Conservation (phyloP, 257 asterid species). For the Eustoma russellianum region DNA sequence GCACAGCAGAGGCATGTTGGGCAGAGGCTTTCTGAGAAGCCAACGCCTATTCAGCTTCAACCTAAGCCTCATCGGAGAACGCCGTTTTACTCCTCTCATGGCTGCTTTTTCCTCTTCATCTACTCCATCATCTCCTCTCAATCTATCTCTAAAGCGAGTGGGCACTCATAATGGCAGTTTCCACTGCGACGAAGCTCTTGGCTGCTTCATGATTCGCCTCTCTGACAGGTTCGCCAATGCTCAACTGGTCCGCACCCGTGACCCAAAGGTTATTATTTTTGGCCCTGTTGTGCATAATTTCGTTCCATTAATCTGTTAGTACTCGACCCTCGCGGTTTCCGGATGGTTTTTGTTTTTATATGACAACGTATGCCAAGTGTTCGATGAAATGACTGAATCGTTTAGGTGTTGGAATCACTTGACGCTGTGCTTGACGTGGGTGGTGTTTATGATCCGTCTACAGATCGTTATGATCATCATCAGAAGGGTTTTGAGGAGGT, state of each 20-base stretch:
- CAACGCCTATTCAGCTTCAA: constrained; percentile 27
- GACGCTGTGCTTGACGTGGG: constrained; percentile 97
- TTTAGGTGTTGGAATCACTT: constrained; percentile 63
- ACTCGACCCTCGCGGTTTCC: neutral
- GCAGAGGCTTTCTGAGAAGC: constrained; percentile 20
- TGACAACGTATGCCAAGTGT: constrained; percentile 27
- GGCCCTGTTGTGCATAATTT: no score
- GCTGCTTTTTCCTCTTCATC: constrained; percentile 28
- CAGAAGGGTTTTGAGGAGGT: constrained; percentile 83
- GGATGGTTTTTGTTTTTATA: neutral
- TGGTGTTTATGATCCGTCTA: constrained; percentile 66
- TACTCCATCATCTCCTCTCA: constrained; percentile 3
- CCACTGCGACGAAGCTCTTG: constrained; percentile 97
- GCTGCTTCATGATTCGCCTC: constrained; percentile 94
- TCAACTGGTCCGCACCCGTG: constrained; percentile 74
- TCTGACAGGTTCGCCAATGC: constrained; percentile 57
- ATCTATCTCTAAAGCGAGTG: constrained; percentile 36
- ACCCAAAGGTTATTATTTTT: constrained; percentile 41
- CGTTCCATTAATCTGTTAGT: neutral
- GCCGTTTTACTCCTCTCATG: constrained; percentile 28
- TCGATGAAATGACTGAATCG: constrained; percentile 39
- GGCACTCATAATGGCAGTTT: constrained; percentile 97
- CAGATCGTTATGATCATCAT: constrained; percentile 75
- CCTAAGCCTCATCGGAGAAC: neutral
- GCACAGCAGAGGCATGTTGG: no score